These are phyloP conservation scores for Rhodotorula sphaerocarpa DNA, from an alignment of 768 basidiomycete species.

Conservation along the genomic window DNA sequence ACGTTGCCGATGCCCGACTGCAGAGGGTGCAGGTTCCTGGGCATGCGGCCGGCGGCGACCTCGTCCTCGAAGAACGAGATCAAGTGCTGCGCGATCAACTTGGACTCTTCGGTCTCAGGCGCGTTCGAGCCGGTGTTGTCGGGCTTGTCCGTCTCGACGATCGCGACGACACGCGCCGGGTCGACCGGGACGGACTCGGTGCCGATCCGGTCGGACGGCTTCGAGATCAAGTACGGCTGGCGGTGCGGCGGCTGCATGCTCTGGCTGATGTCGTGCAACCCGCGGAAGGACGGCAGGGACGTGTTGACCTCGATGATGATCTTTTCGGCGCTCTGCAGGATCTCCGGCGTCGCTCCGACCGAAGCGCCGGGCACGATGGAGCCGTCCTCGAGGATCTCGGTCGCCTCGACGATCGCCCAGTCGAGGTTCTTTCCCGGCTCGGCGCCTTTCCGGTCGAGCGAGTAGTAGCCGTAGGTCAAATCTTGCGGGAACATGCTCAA, in stretches of 20 bases:
- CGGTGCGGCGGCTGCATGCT: conserved; percentile 30
- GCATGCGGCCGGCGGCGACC: conserved; percentile 37
- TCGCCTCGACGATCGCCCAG: conserved; percentile 40
- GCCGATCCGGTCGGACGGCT: conserved; percentile 38
- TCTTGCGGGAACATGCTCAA: conserved; percentile 32
- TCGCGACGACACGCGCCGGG: conserved; percentile 39
- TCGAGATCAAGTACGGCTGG: conserved; percentile 39
- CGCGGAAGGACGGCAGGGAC: conserved; percentile 38
- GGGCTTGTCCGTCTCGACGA: conserved; percentile 38
- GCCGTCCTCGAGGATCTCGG: conserved; percentile 39
- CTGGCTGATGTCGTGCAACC: conserved; percentile 39
- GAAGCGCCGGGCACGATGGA: conserved; percentile 39
- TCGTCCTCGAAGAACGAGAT: conserved; percentile 40
- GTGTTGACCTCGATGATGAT: conserved; percentile 43
- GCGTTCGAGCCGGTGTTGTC: conserved; percentile 39
- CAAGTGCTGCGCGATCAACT: conserved; percentile 37
- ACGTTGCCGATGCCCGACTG: conserved; percentile 41
- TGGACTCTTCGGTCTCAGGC: conserved; percentile 33
- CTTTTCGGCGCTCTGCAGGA: conserved; percentile 38
- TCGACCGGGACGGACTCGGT: conserved; percentile 37
- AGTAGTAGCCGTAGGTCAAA: conserved; percentile 38
- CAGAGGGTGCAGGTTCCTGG: conserved; percentile 38
- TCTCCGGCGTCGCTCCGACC: conserved; percentile 41
- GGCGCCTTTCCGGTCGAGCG: conserved; percentile 32
- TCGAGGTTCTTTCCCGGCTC: conserved; percentile 36